Base-by-base conservation (phyloP, 345 rosid genomes). In the Fremontodendron californicum region DNA sequence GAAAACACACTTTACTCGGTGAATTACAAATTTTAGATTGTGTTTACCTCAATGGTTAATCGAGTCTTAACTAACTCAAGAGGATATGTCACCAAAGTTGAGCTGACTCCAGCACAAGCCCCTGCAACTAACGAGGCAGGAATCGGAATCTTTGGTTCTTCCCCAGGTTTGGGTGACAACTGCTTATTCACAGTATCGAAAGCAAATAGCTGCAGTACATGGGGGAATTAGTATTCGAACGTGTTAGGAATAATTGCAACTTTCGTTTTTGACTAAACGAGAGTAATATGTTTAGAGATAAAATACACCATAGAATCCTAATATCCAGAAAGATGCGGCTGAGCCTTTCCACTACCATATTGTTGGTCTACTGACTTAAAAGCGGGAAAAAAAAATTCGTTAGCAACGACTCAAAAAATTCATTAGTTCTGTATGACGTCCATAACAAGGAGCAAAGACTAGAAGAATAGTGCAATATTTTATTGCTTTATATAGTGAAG, bases 71-170 rank as follows among this genome's bases (percentile, higher is more conserved):
- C 85, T 74, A 95, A 83, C 77, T 95, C 98, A 1, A 95, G 97
- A 33, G 99, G 99, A 80, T 95, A 95, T 0, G 94, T 95, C 86
- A 88, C 92, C 78, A 95, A 80, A 9, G 99, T 93, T 21, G 96
- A 94, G 85, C 93, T 92, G 77, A 95, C 98, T 78, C 99, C 99
- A 78, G 99, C 99, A 89, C 97, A 93, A 6, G 98, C 99, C 61
- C 99, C 99, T 0, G 99, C 99, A n/a, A 95, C 77, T 71, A 93
- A 81, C 0, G 99, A 95, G 33, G 98, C 91, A 9, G 99, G 92
- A 49, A 95, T 75, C 4, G 91, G 91, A 11, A 93, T 79, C 82
- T 89, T 90, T 0, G 91, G 81, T 45, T 85, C 85, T 80, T 93
- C 97, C 37, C 97, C 98, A 9, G 85, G 83, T 76, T 84, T 82